Base-by-base conservation (phyloP, 2,329 filamentous ascomycete genomes). In the Anthostomella pinea region DNA sequence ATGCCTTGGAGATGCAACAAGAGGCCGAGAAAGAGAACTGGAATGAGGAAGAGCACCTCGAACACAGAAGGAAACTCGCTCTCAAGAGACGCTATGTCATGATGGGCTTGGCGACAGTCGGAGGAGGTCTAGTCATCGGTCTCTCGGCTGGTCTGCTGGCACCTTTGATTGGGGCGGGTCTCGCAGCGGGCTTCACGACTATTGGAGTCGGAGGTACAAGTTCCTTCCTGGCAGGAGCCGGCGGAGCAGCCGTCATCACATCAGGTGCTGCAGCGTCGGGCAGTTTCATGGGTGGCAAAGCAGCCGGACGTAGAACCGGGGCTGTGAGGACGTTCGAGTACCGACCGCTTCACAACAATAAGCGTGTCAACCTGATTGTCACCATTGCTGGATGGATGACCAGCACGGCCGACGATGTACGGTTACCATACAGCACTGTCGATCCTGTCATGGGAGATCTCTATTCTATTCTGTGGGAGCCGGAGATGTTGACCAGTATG, bases 351-450 rank as follows among this genome's bases (percentile, higher is more conserved):
- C 90, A 97, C 69, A 98, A 98, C 68, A 97, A 97, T 65, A 98
- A 98, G 66, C 77, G 90, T 39, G 87, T 96, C 24, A 97, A 98
- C 53, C 75, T 98, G 19, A 93, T 98, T 46, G 81, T 98, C 24
- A 97, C 93, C 0, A 80, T 98, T 19, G 89, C 91, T 0, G 93
- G 93, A 3, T 98, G 93, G 93, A 94, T 98, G 85, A 96, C 88
- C 25, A 93, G 94, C 54, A 97, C 95, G 58, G 83, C 95, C 35
- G 93, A 98, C 65, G 93, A 98, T 61, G 90, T 98, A 32, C 86
- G 93, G 42, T 67, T 98, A 55, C 93, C 93, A 6, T 98, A 86
- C 64, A 96, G 89, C 67, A 98, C 94, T 0, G 85, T 98, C 6
- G 90, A 98, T 61, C 88, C 94, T 1, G 79, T 97, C 46, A 98